A percentile compares a stretch with the other conserved stretches of the same genome.
Evolutionary conservation across 176 grass and related monocot species (phyloP).

Genomic region (Phyllostachys edulis): DNA sequence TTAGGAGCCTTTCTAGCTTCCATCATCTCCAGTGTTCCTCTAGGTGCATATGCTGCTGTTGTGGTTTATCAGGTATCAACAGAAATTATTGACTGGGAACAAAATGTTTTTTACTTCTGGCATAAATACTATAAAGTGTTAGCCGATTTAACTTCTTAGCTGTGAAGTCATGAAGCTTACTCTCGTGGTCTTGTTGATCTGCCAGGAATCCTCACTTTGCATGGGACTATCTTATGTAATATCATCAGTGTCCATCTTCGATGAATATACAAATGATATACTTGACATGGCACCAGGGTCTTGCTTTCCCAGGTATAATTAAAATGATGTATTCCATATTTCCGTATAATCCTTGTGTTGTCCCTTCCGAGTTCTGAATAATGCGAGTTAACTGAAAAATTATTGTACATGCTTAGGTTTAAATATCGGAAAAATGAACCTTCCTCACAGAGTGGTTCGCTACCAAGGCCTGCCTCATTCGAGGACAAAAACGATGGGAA

Average conservation of each 20-base stretch:
- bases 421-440: constrained; percentile 58
- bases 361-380: constrained; percentile 13
- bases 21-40: constrained; percentile 64
- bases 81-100: neutral
- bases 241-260: constrained; percentile 80
- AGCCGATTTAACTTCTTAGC: neutral
- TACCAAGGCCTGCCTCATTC: constrained; percentile 57
- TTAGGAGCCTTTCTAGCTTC: constrained; percentile 68
- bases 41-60: constrained; percentile 79
- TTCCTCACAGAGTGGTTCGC: constrained; percentile 15
- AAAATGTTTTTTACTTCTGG: neutral
- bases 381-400: constrained; percentile 13
- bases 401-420: constrained; percentile 25
- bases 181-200: constrained; percentile 22
- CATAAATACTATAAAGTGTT: constrained; percentile 11
- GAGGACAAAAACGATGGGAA: constrained; percentile 52
- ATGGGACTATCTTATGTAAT: constrained; percentile 75
- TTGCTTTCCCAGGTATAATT: constrained; percentile 79
- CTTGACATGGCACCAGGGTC: constrained; percentile 95
- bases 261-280: constrained; percentile 95
- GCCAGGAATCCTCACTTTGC: constrained; percentile 74
- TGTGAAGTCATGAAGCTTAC: constrained; percentile 16
- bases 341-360: neutral
- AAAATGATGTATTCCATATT: neutral
- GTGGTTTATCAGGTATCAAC: constrained; percentile 80